phyloP scores from a whole-genome alignment of 106 monocot genomes.

The Dioscorea dumetorum region DNA sequence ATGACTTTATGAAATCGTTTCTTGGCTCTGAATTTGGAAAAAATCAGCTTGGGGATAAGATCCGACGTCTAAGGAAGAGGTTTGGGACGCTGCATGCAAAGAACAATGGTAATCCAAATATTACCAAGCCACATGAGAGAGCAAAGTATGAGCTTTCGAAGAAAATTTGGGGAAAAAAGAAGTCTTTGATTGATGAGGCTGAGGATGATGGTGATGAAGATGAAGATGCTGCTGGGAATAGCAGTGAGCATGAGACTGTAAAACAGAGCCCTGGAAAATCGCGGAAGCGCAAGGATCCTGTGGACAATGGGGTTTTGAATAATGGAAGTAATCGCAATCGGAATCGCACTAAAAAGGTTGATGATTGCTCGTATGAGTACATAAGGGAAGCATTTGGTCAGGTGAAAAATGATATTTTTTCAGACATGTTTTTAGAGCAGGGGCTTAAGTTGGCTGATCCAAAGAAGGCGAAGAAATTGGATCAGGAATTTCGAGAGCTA shows the following conservation, averaged over 20 bases:
- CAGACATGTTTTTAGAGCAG: not conserved
- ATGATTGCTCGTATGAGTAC: not conserved
- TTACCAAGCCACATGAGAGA: slow-evolving; percentile 18
- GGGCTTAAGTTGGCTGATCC: not conserved
- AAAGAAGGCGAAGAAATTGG: slow-evolving; percentile 16
- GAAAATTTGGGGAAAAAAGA: slow-evolving; percentile 32
- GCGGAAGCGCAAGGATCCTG: not conserved
- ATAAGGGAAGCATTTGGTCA: not conserved
- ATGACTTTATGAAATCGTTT: slow-evolving; percentile 7
- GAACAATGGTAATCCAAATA: slow-evolving; percentile 7
- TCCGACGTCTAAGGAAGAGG: slow-evolving; percentile 35
- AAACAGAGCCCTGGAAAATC: not conserved
- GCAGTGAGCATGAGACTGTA: not conserved
- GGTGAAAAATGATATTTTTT: not conserved
- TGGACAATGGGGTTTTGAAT: not conserved
- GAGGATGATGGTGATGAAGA: not conserved
- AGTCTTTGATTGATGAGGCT: not conserved
- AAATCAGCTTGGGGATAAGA: slow-evolving; percentile 32
- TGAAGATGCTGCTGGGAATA: not conserved
- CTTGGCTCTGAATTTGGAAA: slow-evolving; percentile 20
- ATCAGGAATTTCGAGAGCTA: slow-evolving; percentile 26
- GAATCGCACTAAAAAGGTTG: not conserved
- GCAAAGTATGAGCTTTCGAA: slow-evolving; percentile 24
- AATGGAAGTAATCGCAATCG: too few relatives aligned
- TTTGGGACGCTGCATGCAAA: slow-evolving; percentile 9